Evolutionary conservation across 768 basidiomycete genomes (phyloP).

Genomic region (Mycena metata): DNA sequence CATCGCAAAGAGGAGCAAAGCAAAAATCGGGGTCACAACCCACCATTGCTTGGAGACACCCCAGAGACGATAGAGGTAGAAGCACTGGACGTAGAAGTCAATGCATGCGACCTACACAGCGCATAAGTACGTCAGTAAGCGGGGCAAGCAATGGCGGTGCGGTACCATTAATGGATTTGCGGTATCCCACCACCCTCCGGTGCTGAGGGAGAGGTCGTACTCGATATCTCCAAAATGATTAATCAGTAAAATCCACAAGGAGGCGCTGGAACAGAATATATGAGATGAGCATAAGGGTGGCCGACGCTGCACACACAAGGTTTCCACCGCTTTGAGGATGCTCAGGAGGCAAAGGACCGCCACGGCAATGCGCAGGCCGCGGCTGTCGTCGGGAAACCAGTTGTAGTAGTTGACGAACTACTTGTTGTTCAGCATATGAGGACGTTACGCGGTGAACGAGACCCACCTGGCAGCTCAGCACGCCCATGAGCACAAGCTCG

Average conservation of each 20-base stretch:
- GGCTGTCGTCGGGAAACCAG: constrained; percentile 15
- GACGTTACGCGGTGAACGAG: too few relatives aligned
- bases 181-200: constrained; percentile 19
- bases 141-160: not conserved
- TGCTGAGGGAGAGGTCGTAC: not conserved
- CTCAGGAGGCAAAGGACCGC: too few relatives aligned
- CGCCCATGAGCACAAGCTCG: too few relatives aligned
- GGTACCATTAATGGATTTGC: constrained; percentile 25
- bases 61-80: constrained; percentile 21
- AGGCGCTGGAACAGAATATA: constrained; percentile 1
- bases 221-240: constrained; percentile 1
- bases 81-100: constrained; percentile 23
- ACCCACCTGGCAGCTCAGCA: too few relatives aligned
- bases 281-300: not conserved
- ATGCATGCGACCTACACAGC: constrained; percentile 11
- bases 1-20: constrained; percentile 8
- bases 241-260: constrained; percentile 8
- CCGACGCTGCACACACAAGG: constrained; percentile 6
- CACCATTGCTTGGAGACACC: constrained; percentile 10
- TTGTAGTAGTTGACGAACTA: constrained; percentile 25
- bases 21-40: constrained; percentile 8
- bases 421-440: too few relatives aligned
- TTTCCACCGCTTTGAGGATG: constrained; percentile 11
- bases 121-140: constrained; percentile 2
- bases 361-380: not conserved